Evolutionary conservation across 2,329 filamentous ascomycete species (phyloP).

Genomic region (Aspergillus alliaceus): DNA sequence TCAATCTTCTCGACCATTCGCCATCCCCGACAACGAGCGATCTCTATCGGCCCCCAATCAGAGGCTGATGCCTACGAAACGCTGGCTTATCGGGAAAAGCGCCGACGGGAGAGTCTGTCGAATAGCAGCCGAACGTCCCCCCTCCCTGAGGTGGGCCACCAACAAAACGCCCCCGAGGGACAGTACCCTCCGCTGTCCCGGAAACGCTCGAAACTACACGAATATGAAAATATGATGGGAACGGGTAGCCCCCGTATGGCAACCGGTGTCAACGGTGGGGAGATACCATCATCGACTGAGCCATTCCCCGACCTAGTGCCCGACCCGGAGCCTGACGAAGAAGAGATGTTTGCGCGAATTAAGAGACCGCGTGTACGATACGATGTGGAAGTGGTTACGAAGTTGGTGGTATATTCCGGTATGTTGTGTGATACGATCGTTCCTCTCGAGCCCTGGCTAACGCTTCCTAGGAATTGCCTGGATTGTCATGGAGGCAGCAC

Average conservation of each 20-base stretch:
- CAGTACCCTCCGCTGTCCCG: constrained; percentile 40
- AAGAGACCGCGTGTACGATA: constrained; percentile 88
- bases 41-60: constrained; percentile 91
- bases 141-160: not conserved
- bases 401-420: constrained; percentile 93
- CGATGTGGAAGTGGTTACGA: constrained; percentile 98
- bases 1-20: constrained; percentile 78
- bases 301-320: constrained; percentile 32
- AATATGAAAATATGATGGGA: constrained; percentile 74
- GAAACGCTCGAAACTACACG: constrained; percentile 54
- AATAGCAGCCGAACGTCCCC: constrained; percentile 24
- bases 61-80: constrained; percentile 96
- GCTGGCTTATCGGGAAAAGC: constrained; percentile 80
- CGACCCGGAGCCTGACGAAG: constrained; percentile 56
- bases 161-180: constrained; percentile 17
- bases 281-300: constrained; percentile 21
- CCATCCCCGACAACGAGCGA: constrained; percentile 72
- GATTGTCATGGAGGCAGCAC: constrained; percentile 8
- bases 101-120: constrained; percentile 61
- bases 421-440: constrained; percentile 34
- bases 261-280: constrained; percentile 32
- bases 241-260: constrained; percentile 53
- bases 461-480: constrained; percentile 3
- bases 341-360: constrained; percentile 79
- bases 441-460: not conserved